Percentiles rank a stretch among this genome's conserved stretches.
Evolutionary conservation across 108 stramenopile species (phyloP).

Genomic region (Cyclotella choctawhatcheeana): DNA sequence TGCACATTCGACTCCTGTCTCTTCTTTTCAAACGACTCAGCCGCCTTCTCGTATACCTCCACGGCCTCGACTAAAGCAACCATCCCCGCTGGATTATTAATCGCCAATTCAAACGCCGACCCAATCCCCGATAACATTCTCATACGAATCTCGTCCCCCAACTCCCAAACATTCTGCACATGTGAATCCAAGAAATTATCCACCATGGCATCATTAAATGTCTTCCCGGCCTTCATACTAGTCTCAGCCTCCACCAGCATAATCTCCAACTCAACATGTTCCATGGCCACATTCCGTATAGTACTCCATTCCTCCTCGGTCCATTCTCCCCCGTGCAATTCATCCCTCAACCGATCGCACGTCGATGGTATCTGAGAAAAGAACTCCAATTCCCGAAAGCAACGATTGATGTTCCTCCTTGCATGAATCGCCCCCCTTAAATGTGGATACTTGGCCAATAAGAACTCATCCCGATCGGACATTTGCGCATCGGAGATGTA

Average conservation of each 20-base stretch:
- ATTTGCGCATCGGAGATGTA: slow-evolving; percentile 72
- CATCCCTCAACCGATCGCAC: slow-evolving; percentile 86
- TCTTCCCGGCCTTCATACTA: slow-evolving; percentile 72
- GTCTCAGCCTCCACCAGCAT: slow-evolving; percentile 88
- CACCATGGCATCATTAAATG: slow-evolving; percentile 70
- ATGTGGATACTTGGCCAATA: slow-evolving; percentile 80
- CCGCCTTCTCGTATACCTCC: slow-evolving; percentile 85
- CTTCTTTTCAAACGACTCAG: slow-evolving; percentile 74
- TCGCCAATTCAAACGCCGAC: slow-evolving; percentile 82
- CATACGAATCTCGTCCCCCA: slow-evolving; percentile 90
- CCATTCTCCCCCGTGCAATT: slow-evolving; percentile 84
- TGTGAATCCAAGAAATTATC: slow-evolving; percentile 84
- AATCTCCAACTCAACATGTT: slow-evolving; percentile 89
- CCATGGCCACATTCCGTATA: slow-evolving; percentile 77
- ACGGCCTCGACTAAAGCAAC: slow-evolving; percentile 91
- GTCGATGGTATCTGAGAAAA: slow-evolving; percentile 84
- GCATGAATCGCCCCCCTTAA: slow-evolving; percentile 83
- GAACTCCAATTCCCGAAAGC: slow-evolving; percentile 89
- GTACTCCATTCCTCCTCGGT: slow-evolving; percentile 85
- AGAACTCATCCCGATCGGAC: slow-evolving; percentile 52
- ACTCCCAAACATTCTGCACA: slow-evolving; percentile 92
- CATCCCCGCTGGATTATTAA: slow-evolving; percentile 87
- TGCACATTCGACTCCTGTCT: slow-evolving; percentile 40
- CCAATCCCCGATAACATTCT: slow-evolving; percentile 82
- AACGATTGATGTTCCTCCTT: slow-evolving; percentile 77